These are phyloP conservation scores for Arachis monticola DNA, from an alignment of 331 rosid genomes.

Conservation along the genomic window DNA sequence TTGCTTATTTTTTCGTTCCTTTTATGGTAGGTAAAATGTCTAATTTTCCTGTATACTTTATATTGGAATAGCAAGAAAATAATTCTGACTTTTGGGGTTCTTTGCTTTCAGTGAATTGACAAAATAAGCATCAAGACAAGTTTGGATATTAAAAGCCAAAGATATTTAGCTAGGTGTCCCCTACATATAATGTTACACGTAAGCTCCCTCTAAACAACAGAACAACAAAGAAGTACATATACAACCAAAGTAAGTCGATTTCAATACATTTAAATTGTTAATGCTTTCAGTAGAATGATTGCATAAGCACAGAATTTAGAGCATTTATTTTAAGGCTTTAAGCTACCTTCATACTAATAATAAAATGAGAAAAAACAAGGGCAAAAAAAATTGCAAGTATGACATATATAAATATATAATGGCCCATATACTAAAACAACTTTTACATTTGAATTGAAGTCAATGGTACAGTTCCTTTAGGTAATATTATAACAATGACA, in stretches of 20 bases:
- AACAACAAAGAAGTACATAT: not conserved
- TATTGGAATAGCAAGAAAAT: slow-evolving; percentile 16
- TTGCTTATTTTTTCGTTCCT: not conserved
- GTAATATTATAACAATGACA: slow-evolving; percentile 3
- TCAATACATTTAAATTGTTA: slow-evolving; percentile 2
- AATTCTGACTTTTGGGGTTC: not conserved
- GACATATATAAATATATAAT: not conserved
- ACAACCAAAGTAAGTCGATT: not conserved
- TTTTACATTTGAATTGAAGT: slow-evolving; percentile 4
- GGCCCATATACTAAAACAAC: slow-evolving; percentile 4
- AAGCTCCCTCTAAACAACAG: not conserved
- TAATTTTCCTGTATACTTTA: not conserved
- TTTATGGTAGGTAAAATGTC: not conserved
- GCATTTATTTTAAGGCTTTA: not conserved
- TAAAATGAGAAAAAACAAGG: too few species aligned
- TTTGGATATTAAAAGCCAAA: not conserved
- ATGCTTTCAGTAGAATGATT: slow-evolving; percentile 9
- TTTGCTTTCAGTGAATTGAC: not conserved
- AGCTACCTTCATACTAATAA: not conserved
- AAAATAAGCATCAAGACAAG: not conserved
- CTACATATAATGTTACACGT: not conserved
- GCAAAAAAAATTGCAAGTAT: slow-evolving; percentile 3
- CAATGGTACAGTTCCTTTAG: not conserved
- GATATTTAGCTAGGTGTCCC: not conserved
- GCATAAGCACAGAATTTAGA: not conserved